Conservation (phyloP, 164 flowering plant species). For the Kingdonia uniflora region DNA sequence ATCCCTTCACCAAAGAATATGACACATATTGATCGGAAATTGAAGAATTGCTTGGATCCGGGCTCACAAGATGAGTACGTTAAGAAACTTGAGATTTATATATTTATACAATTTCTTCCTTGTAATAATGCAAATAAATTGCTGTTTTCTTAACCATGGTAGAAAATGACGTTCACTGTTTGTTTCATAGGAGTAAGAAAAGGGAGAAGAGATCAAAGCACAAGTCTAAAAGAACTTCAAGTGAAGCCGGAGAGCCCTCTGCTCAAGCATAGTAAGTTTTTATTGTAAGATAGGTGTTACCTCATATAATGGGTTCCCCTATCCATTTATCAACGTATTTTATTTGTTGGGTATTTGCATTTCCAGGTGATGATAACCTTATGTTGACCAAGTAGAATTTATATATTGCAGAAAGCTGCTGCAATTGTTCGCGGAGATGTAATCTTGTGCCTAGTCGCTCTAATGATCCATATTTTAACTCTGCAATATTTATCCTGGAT, state of each 20-base stretch:
- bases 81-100: background rate
- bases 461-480: no score
- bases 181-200: slow-evolving; percentile 34
- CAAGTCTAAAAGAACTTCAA: slow-evolving; percentile 44
- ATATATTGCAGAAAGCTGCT: no score
- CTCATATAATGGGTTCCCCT: no score
- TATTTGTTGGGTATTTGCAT: no score
- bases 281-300: no score
- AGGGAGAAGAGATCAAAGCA: slow-evolving; percentile 77
- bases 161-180: background rate
- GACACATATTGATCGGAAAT: slow-evolving; percentile 87
- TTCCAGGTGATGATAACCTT: no score
- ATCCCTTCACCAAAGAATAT: slow-evolving; percentile 73
- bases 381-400: no score
- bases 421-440: no score
- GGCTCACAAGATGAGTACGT: slow-evolving; percentile 78
- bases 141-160: background rate
- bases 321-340: no score
- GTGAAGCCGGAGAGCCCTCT: slow-evolving; percentile 12
- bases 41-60: slow-evolving; percentile 76
- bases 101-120: background rate
- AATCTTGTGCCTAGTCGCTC: no score
- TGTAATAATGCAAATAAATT: background rate
- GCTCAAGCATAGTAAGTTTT: no score
- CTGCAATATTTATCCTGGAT: no score